Base-by-base conservation (phyloP, 2,329 filamentous ascomycete genomes). In the Phaeoacremonium minimum region DNA sequence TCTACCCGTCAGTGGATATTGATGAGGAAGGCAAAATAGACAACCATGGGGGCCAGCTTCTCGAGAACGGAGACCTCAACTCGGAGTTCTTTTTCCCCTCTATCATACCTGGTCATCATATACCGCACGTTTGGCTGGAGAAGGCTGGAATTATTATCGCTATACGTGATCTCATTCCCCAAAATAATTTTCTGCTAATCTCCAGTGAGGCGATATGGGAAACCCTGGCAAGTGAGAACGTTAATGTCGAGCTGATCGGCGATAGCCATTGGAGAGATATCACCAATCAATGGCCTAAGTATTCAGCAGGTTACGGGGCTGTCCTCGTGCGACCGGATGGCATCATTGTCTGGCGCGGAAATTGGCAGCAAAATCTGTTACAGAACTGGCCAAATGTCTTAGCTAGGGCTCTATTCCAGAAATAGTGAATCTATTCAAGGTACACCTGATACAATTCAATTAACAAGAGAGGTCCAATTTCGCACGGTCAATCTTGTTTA, bases 1-100 rank as follows among this genome's bases (percentile, higher is more conserved):
- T 60, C 30, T 61, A 60, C 36, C 51, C 47, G 7, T 35, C 37
- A 11, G 30, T 16, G 15, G 30, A 32, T 13, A 20, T 20, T 2
- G 7, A 33, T 4, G 30, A 28, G 6, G 30, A 16, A 33, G 35
- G 34, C n/a, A 41, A 30, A 11, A 31, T 28, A n/a, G 12, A 34
- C 15, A 19, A 36, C 15, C 28, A 39, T 11, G 19, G 16, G 14
- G 15, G 17, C 14, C 16, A 36, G 30, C 14, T 39, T 6, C 12
- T 36, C 11, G 11, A 28, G 28, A 29, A 39, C 17, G 37, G 32
- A 11, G 35, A 19, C n/a, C 18, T 36, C 4, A 7, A 14, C 5
- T 36, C 33, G 6, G 19, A 17, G 14, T 4, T 18, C 15, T 4
- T 30, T 4, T 11, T 39, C 5, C 32, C 32, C 8, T 39, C 37